These are phyloP conservation scores for Pseudonitzschia pungens DNA, from an alignment of 108 stramenopile genomes.

Conservation along the genomic window DNA sequence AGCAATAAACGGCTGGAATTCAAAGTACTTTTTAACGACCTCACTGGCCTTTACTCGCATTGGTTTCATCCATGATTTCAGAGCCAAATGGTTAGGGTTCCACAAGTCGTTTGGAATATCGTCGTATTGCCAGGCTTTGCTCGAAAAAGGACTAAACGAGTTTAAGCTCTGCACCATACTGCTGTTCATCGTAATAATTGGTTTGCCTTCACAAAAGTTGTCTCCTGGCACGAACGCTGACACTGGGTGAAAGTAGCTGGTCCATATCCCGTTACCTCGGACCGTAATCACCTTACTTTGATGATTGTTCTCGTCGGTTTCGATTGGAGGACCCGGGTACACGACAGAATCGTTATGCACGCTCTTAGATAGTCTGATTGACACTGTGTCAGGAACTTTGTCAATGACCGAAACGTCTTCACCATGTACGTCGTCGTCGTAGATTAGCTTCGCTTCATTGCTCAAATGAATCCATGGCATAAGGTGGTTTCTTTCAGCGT, in stretches of 20 bases:
- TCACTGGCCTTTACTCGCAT: constrained; percentile 25
- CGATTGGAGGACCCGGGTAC: constrained; percentile 25
- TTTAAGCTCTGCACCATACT: constrained; percentile 25
- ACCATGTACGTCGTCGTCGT: constrained; percentile 40
- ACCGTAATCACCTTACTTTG: not conserved
- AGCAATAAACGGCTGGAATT: constrained; percentile 31
- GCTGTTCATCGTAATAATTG: constrained; percentile 30
- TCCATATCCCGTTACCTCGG: constrained; percentile 46
- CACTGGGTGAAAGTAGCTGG: constrained; percentile 41
- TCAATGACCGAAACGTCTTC: not conserved
- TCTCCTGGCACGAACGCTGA: constrained; percentile 31
- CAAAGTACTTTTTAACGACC: constrained; percentile 32
- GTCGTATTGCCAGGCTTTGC: constrained; percentile 42
- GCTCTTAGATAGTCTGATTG: not conserved
- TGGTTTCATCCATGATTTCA: constrained; percentile 26
- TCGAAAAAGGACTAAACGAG: constrained; percentile 30
- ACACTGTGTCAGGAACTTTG: not conserved
- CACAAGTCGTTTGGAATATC: constrained; percentile 28
- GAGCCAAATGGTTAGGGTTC: constrained; percentile 18
- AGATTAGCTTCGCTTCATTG: constrained; percentile 22
- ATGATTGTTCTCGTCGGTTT: too few species aligned
- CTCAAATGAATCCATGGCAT: constrained; percentile 50
- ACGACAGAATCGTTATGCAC: not conserved
- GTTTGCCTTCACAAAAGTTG: constrained; percentile 31
- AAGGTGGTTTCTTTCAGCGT: constrained; percentile 44